Evolutionary conservation across 2,329 filamentous ascomycete species (phyloP).

Genomic region (Waltergamsia citrina): DNA sequence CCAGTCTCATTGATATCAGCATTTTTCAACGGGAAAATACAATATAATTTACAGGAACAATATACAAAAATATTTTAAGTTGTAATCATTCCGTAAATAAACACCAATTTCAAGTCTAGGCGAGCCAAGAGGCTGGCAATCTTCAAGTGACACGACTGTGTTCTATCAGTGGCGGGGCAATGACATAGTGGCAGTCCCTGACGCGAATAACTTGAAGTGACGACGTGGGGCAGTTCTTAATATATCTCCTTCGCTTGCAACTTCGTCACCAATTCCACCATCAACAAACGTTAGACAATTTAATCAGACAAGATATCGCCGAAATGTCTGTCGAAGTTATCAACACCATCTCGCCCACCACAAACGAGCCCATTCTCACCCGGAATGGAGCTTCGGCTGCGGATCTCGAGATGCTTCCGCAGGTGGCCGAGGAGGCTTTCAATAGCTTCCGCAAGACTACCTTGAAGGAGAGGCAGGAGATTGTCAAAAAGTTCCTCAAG

Average conservation of each 20-base stretch:
- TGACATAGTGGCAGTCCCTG: constrained; percentile 7
- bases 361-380: constrained; percentile 74
- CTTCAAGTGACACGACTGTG: neutral
- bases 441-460: constrained; percentile 65
- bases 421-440: constrained; percentile 66
- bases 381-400: constrained; percentile 63
- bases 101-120: too few species aligned
- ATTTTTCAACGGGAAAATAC: neutral
- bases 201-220: too few species aligned
- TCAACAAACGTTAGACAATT: neutral
- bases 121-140: neutral
- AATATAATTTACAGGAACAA: neutral
- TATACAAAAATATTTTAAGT: too few species aligned
- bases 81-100: too few species aligned
- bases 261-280: constrained; percentile 5
- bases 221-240: constrained; percentile 15
- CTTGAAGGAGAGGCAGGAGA: constrained; percentile 65
- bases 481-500: constrained; percentile 71
- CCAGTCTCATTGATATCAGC: neutral
- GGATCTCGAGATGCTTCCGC: constrained; percentile 64
- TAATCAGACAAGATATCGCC: constrained; percentile 3
- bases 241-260: constrained; percentile 1
- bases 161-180: constrained; percentile 7
- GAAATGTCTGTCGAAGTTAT: constrained; percentile 56
- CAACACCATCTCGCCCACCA: constrained; percentile 81